phyloP scores from a whole-genome alignment of 1,139 yeast species.

The Lodderomyces jiufengensis region DNA sequence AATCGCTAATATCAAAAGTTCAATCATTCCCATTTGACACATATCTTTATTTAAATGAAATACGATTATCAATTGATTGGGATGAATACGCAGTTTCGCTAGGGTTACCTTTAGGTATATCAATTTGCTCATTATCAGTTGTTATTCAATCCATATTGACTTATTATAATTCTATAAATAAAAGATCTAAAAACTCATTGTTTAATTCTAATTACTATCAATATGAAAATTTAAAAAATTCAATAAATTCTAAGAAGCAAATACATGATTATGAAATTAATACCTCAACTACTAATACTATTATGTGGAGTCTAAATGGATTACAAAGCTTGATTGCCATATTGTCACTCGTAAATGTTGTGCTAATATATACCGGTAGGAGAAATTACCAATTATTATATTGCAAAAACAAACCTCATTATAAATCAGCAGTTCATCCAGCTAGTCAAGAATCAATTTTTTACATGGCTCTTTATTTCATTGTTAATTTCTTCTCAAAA shows the following conservation, averaged over 20 bases:
- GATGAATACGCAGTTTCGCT: slow-evolving; percentile 37
- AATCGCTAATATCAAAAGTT: slow-evolving; percentile 37
- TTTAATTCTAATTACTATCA: slow-evolving; percentile 19
- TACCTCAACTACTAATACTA: slow-evolving; percentile 9
- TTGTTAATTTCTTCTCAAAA: slow-evolving; percentile 10
- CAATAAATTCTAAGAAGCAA: slow-evolving; percentile 1
- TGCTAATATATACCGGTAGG: slow-evolving; percentile 27
- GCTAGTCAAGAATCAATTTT: slow-evolving; percentile 11
- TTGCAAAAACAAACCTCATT: slow-evolving; percentile 29
- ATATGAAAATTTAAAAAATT: slow-evolving; percentile 30
- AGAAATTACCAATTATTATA: slow-evolving; percentile 42
- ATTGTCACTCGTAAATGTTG: slow-evolving; percentile 27
- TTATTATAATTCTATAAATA: slow-evolving; percentile 13
- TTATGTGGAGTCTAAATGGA: slow-evolving; percentile 21
- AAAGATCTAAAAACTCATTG: slow-evolving; percentile 12
- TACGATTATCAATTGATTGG: slow-evolving; percentile 59
- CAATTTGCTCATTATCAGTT: slow-evolving; percentile 6
- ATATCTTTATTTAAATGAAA: slow-evolving; percentile 50
- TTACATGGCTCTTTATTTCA: slow-evolving; percentile 8
- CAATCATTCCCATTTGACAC: slow-evolving; percentile 57
- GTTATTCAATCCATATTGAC: slow-evolving; percentile 9
- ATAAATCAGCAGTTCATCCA: slow-evolving; percentile 30
- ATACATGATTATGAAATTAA: slow-evolving; percentile 3
- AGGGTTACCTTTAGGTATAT: slow-evolving; percentile 16
- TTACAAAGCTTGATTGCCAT: slow-evolving; percentile 17